Base-by-base conservation (phyloP, 805 yeast species). In the Wickerhamiella hasegawae region DNA sequence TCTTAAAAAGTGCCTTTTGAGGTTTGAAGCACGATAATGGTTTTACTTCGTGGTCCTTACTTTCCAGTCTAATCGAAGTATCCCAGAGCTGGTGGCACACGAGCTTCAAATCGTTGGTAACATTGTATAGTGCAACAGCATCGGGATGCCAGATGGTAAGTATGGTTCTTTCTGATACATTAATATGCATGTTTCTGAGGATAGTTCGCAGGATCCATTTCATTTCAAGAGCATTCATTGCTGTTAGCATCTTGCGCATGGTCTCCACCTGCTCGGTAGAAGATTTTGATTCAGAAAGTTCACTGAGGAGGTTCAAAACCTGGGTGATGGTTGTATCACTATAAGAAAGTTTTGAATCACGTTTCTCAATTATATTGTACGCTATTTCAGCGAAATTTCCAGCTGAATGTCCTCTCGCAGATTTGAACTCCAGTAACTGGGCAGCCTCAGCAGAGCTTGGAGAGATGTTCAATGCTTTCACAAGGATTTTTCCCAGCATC, bases 111-210 rank as follows among this genome's bases (percentile, higher is more conserved):
- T 72, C 71, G 36, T 73, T 71, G 3, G 83, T 78, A 5, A 79
- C 72, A 39, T 73, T 70, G 41, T 65, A 71, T 19, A 80, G 66
- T 3, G 64, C 65, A 8, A 64, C 58, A 0, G 92, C 87, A 52
- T 82, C 85, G 0, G 84, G 83, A 53, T 83, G 92, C 81, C 85
- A 84, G 20, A 57, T 45, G 4, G 54, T 46, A 33, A 83, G 57
- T 37, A 83, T 63, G 10, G 64, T 55, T 20, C 65, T 62, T 44
- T 80, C 87, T 39, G 73, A 63, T 6, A 72, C 66, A 3, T 73
- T 68, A n/a, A 80, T 38, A 12, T 52, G 42, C 40, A 57, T 40
- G 19, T 53, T 53, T 54, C 55, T 71, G 35, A 84, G 54, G 3
- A 85, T 52, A 9, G 79, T 75, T 37, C 74, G 71, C 39, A 82